These are phyloP conservation scores for Boletus subparvulus DNA, from an alignment of 768 basidiomycete species.

Conservation along the genomic window DNA sequence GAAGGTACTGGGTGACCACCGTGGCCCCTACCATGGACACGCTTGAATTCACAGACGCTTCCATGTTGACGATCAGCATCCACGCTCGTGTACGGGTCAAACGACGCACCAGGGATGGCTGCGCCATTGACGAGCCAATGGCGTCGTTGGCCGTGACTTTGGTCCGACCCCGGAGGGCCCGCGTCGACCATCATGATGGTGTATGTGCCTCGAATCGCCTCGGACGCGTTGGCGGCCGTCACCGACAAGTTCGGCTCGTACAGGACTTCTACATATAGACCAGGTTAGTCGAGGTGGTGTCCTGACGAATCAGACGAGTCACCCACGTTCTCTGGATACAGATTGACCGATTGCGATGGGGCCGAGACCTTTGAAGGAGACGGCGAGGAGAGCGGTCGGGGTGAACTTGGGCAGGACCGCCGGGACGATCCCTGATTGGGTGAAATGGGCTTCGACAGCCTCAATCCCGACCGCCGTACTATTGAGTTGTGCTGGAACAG, in stretches of 20 bases:
- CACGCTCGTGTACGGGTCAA: neutral
- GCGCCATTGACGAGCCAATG: conserved; percentile 82
- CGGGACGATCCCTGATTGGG: conserved; percentile 59
- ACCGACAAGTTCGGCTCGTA: conserved; percentile 54
- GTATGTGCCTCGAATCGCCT: conserved; percentile 48
- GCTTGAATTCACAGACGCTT: conserved; percentile 28
- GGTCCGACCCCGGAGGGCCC: conserved; percentile 59
- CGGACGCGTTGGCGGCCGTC: conserved; percentile 48
- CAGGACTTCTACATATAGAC: conserved; percentile 47
- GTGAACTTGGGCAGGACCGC: conserved; percentile 56
- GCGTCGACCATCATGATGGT: conserved; percentile 79
- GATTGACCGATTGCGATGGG: conserved; percentile 56
- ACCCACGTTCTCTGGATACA: conserved; percentile 57
- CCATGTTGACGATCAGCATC: neutral
- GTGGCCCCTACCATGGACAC: conserved; percentile 46
- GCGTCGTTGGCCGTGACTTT: conserved; percentile 59
- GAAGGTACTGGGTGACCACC: conserved; percentile 63
- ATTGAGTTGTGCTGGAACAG: conserved; percentile 47
- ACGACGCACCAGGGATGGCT: conserved; percentile 42
- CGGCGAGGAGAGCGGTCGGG: conserved; percentile 56
- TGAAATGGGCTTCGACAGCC: conserved; percentile 70
- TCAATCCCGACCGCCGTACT: conserved; percentile 46
- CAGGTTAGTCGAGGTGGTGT: neutral
- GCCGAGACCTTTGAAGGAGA: conserved; percentile 51
- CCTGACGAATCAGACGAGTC: neutral